These are phyloP conservation scores for Avena sativa DNA, from an alignment of 176 grass and related monocot genomes.

Conservation along the genomic window DNA sequence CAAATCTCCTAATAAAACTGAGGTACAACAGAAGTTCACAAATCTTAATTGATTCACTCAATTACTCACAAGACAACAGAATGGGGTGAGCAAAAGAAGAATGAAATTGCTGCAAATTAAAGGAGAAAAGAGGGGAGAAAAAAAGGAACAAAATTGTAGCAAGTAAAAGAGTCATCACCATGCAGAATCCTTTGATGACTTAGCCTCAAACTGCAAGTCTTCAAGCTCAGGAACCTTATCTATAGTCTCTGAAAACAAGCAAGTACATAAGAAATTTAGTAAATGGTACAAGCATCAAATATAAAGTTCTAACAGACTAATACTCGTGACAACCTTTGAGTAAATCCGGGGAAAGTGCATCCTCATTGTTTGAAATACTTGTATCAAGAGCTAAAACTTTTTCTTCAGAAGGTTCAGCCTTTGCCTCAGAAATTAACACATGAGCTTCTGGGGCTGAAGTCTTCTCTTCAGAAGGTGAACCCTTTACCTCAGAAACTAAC, in stretches of 20 bases:
- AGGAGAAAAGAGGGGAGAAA: not conserved
- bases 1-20: constrained; percentile 20
- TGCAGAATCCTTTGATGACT: constrained; percentile 79
- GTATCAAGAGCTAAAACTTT: constrained; percentile 48
- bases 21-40: constrained; percentile 8
- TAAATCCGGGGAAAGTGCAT: constrained; percentile 36
- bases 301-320: constrained; percentile 20
- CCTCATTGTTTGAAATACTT: constrained; percentile 62
- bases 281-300: constrained; percentile 21
- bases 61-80: constrained; percentile 11
- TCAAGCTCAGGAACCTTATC: constrained; percentile 59
- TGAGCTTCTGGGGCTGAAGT: constrained; percentile 23
- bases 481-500: constrained; percentile 42
- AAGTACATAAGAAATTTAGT: constrained; percentile 23
- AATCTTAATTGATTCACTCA: not conserved
- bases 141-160: not conserved
- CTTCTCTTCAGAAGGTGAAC: constrained; percentile 50
- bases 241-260: constrained; percentile 53
- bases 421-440: constrained; percentile 37
- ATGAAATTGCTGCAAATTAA: constrained; percentile 13
- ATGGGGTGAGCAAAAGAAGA: not conserved
- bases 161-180: constrained; percentile 65
- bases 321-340: constrained; percentile 39
- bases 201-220: constrained; percentile 91
- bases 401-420: constrained; percentile 48